Percentiles rank a stretch among this genome's conserved stretches.
Evolutionary conservation across 495 filamentous ascomycete genomes (phyloP).

Genomic region (Copromyces sp.): DNA sequence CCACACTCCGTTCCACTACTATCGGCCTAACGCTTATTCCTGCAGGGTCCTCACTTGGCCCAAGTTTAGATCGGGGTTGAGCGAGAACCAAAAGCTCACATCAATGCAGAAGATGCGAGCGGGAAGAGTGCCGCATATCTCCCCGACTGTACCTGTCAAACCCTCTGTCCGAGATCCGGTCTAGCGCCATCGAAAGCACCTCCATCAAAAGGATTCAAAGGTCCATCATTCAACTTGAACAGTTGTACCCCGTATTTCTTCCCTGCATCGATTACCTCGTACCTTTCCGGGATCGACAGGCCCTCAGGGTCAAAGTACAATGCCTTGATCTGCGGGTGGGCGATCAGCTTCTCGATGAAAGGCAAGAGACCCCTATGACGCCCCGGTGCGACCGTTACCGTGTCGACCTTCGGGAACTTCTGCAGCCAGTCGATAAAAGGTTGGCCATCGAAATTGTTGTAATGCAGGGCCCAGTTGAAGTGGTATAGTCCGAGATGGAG

Average conservation of each 20-base stretch:
- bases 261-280: not conserved
- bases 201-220: not conserved
- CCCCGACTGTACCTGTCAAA: not conserved
- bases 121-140: not conserved
- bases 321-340: slow-evolving; percentile 5
- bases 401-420: slow-evolving; percentile 13
- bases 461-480: slow-evolving; percentile 15
- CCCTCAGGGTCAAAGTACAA: not conserved
- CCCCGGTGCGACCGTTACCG: slow-evolving; percentile 13
- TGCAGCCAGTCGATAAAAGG: slow-evolving; percentile 18
- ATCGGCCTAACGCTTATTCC: not conserved
- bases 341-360: slow-evolving; percentile 9
- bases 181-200: not conserved
- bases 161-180: not conserved
- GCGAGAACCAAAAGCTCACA: not conserved
- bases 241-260: not conserved
- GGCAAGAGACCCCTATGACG: not conserved
- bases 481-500: slow-evolving; percentile 15
- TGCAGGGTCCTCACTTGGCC: not conserved
- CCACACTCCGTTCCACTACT: not conserved
- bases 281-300: not conserved
- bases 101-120: not conserved
- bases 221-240: not conserved
- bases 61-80: not conserved
- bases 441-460: slow-evolving; percentile 9